Percentiles rank a stretch among this genome's conserved stretches.
Evolutionary conservation across 257 asterid genomes (phyloP).

Genomic region (Solanum boliviense): DNA sequence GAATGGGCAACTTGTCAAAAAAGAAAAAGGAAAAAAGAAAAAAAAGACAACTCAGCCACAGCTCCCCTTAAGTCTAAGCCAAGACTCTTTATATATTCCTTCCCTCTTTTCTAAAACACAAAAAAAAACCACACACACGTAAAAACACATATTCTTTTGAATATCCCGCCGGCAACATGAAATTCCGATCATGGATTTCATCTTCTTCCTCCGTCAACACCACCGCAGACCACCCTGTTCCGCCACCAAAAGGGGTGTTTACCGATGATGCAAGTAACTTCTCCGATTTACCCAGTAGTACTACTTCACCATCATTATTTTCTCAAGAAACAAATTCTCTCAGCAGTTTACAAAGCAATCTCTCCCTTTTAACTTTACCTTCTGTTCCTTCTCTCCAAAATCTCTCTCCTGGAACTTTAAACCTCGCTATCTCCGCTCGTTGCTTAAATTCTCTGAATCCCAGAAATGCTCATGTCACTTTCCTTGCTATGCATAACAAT

Average conservation of each 20-base stretch:
- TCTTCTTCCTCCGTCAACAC: conserved; percentile 35
- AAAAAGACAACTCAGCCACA: neutral
- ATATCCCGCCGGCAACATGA: conserved; percentile 25
- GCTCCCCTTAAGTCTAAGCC: neutral
- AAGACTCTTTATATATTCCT: neutral
- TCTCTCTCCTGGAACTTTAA: conserved; percentile 19
- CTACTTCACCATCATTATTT: conserved; percentile 25
- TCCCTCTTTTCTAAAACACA: neutral
- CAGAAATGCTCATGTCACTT: conserved; percentile 19
- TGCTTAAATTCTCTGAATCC: conserved; percentile 22
- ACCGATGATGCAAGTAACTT: conserved; percentile 13
- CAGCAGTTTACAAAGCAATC: conserved; percentile 48
- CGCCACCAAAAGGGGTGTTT: neutral
- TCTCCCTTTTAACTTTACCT: conserved; percentile 65
- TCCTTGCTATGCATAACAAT: conserved; percentile 38
- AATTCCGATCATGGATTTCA: conserved; percentile 47
- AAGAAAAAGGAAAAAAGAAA: neutral
- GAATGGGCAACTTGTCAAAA: neutral
- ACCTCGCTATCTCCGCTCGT: conserved; percentile 22
- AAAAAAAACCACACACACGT: too few species aligned
- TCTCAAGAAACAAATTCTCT: conserved; percentile 25
- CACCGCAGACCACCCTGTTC: conserved; percentile 1
- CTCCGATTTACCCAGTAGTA: conserved; percentile 23
- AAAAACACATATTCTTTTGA: neutral
- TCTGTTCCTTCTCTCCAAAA: conserved; percentile 77